phyloP scores from a whole-genome alignment of 148 eudicot genomes.

The Simmondsia chinensis region DNA sequence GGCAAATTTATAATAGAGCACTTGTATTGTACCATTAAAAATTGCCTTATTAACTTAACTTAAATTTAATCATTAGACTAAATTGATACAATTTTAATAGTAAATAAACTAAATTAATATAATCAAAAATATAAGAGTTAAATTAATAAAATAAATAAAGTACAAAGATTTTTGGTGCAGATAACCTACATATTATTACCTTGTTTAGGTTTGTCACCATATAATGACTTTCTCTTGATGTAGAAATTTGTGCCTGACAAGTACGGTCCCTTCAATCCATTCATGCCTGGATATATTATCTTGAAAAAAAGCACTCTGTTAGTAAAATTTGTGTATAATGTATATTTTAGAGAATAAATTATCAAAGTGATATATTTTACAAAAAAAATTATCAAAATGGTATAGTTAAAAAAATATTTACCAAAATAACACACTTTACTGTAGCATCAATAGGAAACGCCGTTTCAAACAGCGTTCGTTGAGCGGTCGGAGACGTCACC shows the following conservation, averaged over 20 bases:
- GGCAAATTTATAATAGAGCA: background rate
- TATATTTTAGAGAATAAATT: background rate
- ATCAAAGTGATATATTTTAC: background rate
- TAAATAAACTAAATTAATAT: too few species aligned
- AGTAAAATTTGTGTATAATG: background rate
- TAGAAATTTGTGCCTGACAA: slow-evolving; percentile 53
- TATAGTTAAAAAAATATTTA: too few species aligned
- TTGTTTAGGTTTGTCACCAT: slow-evolving; percentile 5
- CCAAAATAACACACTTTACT: too few species aligned
- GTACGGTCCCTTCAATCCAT: slow-evolving; percentile 48
- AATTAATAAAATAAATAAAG: background rate
- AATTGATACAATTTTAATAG: too few species aligned
- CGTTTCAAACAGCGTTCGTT: too few species aligned
- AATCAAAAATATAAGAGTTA: too few species aligned
- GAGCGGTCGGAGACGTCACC: too few species aligned
- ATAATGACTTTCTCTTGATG: slow-evolving; percentile 51
- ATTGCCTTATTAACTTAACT: too few species aligned
- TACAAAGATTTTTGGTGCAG: background rate
- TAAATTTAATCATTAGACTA: too few species aligned
- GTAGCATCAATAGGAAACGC: too few species aligned
- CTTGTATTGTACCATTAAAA: background rate
- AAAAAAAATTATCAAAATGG: too few species aligned
- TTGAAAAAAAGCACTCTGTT: background rate
- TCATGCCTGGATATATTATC: slow-evolving; percentile 33
- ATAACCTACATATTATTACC: background rate